phyloP scores from a whole-genome alignment of 2,329 filamentous ascomycete genomes.

The Colletotrichum godetiae region DNA sequence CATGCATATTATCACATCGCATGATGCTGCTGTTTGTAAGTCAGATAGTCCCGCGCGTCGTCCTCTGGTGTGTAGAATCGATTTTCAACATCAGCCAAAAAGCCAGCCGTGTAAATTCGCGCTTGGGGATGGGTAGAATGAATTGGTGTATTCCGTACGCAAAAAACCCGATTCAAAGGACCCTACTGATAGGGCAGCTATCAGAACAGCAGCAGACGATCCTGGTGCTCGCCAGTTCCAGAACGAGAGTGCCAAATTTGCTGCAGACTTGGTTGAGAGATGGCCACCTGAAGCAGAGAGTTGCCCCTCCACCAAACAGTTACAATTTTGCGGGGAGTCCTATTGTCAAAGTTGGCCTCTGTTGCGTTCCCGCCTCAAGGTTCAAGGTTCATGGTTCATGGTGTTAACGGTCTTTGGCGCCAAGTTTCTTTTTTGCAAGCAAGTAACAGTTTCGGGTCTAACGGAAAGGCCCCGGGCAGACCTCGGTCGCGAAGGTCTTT shows the following conservation, averaged over 20 bases:
- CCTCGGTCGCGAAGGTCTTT: conserved; percentile 11
- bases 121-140: not conserved
- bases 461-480: conserved; percentile 14
- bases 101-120: not conserved
- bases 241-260: not conserved
- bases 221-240: not conserved
- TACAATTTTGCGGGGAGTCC: not conserved
- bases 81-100: not conserved
- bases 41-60: not conserved
- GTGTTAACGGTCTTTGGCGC: not conserved
- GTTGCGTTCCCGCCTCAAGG: conserved; percentile 6
- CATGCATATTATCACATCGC: not conserved
- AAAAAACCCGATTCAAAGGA: not conserved
- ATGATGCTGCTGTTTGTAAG: not conserved
- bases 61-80: not conserved
- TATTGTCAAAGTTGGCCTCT: not conserved
- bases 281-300: not conserved
- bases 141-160: not conserved
- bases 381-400: not conserved
- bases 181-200: not conserved
- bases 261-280: conserved; percentile 3
- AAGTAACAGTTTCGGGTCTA: not conserved
- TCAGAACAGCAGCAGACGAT: not conserved
- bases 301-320: not conserved
- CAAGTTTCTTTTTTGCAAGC: not conserved